Evolutionary conservation across 306 rosid genomes (phyloP).

Genomic region (Pyrus pyrifolia): DNA sequence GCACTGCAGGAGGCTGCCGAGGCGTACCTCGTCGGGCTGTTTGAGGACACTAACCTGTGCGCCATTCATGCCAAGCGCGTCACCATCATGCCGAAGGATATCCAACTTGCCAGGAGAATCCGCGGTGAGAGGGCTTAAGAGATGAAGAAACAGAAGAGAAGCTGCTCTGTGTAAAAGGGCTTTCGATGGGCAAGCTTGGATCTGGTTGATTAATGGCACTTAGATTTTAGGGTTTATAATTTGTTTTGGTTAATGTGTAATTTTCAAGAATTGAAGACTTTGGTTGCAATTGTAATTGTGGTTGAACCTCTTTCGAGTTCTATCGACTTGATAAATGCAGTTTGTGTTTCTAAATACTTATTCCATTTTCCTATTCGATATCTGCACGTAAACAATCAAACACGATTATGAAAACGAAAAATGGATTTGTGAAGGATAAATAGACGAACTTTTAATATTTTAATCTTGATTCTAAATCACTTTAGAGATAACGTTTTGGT

Average conservation of each 20-base stretch:
- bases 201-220: not conserved
- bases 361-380: no score
- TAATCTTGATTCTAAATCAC: no score
- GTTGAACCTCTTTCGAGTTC: not conserved
- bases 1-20: constrained; percentile 45
- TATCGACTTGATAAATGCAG: not conserved
- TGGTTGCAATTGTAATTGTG: not conserved
- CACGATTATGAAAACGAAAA: no score
- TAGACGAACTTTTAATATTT: no score
- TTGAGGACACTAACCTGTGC: constrained; percentile 39
- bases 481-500: no score
- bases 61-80: constrained; percentile 38
- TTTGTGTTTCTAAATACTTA: not conserved
- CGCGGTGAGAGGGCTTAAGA: constrained; percentile 27
- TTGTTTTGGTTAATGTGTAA: not conserved
- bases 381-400: no score
- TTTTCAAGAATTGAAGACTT: not conserved
- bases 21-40: constrained; percentile 39
- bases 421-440: no score
- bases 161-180: not conserved
- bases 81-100: constrained; percentile 31
- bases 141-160: not conserved
- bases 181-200: not conserved
- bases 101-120: constrained; percentile 40
- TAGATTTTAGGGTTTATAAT: not conserved